A percentile compares a stretch with the other conserved stretches of the same genome.
phyloP scores from a whole-genome alignment of 768 basidiomycete species.

The Glaciozyma martinii region DNA sequence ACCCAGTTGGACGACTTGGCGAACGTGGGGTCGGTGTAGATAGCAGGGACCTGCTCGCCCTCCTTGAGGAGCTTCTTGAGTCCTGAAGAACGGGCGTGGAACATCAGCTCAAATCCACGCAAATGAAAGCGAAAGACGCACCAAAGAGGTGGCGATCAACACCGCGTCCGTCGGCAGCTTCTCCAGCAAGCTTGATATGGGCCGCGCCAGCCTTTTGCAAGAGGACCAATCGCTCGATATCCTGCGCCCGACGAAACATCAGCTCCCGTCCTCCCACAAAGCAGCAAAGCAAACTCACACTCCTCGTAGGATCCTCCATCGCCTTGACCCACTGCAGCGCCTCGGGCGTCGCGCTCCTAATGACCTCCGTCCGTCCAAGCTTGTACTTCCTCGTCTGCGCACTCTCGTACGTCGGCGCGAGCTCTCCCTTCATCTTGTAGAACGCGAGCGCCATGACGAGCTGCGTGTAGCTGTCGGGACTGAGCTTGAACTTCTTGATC shows the following conservation, averaged over 20 bases:
- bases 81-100: constrained; percentile 35
- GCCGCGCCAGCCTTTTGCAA: constrained; percentile 69
- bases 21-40: constrained; percentile 46
- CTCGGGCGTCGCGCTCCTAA: constrained; percentile 73
- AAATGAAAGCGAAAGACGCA: background rate
- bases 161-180: constrained; percentile 89
- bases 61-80: constrained; percentile 69
- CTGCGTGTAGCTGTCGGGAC: constrained; percentile 89
- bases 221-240: constrained; percentile 53
- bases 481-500: constrained; percentile 53
- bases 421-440: constrained; percentile 54
- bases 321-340: constrained; percentile 75
- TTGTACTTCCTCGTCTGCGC: constrained; percentile 89
- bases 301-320: constrained; percentile 58
- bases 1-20: constrained; percentile 76
- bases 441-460: constrained; percentile 93
- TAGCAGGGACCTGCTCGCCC: constrained; percentile 55
- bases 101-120: background rate
- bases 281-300: constrained; percentile 43
- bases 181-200: constrained; percentile 75
- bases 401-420: constrained; percentile 62
- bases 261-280: background rate
- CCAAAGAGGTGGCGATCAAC: constrained; percentile 91
- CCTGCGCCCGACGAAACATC: constrained; percentile 38
- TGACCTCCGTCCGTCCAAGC: constrained; percentile 88